phyloP scores from a whole-genome alignment of 768 basidiomycete genomes.

The Podaxis carcinomalis region DNA sequence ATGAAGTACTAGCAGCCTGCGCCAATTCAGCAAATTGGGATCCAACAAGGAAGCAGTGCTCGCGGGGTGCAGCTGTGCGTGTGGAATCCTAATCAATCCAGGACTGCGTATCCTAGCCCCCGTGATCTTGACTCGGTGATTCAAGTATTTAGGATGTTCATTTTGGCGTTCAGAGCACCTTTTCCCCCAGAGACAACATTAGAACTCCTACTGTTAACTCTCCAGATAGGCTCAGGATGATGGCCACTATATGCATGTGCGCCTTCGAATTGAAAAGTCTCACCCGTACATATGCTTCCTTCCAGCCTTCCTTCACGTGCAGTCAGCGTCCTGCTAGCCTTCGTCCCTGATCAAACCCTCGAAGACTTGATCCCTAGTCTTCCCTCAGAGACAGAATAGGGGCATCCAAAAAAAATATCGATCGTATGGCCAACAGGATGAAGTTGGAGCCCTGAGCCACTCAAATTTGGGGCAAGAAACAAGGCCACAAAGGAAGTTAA shows the following conservation, averaged over 20 bases:
- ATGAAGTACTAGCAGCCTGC: background rate
- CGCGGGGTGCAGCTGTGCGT: background rate
- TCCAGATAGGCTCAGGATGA: background rate
- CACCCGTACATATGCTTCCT: background rate
- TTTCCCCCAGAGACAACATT: too few relatives aligned
- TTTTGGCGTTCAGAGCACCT: background rate
- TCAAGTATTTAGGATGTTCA: background rate
- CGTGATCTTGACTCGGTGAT: background rate
- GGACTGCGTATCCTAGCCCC: background rate
- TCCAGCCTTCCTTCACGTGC: background rate
- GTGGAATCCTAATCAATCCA: conserved; percentile 3
- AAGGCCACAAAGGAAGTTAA: too few relatives aligned
- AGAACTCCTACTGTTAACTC: background rate
- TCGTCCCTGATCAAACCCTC: background rate
- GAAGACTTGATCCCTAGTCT: background rate
- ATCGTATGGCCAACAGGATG: background rate
- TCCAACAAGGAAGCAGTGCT: background rate
- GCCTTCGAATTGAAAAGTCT: too few relatives aligned
- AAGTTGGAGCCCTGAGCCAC: too few relatives aligned
- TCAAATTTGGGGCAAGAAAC: too few relatives aligned
- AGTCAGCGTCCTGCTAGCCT: background rate
- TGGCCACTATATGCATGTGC: background rate
- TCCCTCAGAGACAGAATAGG: background rate
- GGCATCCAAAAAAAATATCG: background rate
- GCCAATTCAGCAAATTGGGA: background rate